A percentile compares a stretch with the other conserved stretches of the same genome.
Evolutionary conservation across 345 rosid species (phyloP).

Genomic region (Eucalyptus virginea): DNA sequence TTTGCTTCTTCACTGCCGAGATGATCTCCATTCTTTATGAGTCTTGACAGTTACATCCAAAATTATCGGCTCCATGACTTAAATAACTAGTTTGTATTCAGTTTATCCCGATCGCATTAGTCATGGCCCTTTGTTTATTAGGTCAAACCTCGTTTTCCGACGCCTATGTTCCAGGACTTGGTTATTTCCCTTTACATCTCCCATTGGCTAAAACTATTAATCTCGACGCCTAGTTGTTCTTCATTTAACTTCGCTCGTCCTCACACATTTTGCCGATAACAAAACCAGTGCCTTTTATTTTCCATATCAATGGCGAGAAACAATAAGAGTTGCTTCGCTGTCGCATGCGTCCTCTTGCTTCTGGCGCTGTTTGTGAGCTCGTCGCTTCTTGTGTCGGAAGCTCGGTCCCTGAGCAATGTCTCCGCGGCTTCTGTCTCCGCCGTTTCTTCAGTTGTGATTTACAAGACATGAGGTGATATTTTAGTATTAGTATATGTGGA

Average conservation of each 20-base stretch:
- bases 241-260: no score
- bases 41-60: not conserved
- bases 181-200: not conserved
- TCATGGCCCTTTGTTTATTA: not conserved
- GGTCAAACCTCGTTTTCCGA: not conserved
- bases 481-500: not conserved
- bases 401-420: slow-evolving; percentile 12
- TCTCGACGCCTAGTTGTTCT: not conserved
- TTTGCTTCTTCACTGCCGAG: not conserved
- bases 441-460: not conserved
- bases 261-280: no score
- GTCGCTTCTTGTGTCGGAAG: not conserved
- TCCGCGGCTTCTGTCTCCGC: not conserved
- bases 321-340: not conserved
- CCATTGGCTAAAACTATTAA: not conserved
- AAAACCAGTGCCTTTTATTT: no score
- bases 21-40: not conserved
- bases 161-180: not conserved
- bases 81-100: not conserved
- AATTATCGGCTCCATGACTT: not conserved
- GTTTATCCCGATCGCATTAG: not conserved
- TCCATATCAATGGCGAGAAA: no score
- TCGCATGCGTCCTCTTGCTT: not conserved
- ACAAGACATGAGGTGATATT: not conserved
- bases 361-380: not conserved